Evolutionary conservation across 768 basidiomycete genomes (phyloP), one percentile per base, ranked within the genome.

Genomic region (Dendrothele bispora): DNA sequence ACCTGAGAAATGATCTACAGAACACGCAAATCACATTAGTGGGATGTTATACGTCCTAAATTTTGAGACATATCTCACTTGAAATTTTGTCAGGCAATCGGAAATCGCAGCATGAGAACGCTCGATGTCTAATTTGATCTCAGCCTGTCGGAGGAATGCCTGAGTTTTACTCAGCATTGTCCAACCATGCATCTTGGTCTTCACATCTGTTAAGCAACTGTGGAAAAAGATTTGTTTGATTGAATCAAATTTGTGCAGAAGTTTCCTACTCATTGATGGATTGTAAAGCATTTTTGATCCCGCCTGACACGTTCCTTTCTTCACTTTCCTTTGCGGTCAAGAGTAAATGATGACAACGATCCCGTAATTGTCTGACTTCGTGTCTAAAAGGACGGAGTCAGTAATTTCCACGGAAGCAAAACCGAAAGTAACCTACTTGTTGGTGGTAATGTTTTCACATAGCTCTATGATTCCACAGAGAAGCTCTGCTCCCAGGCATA

Each of bases 31-130:
- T n/a, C n/a, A 27, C 20, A 46, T 10, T 46, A 38, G 28, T 7
- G 20, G 12, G 42, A 46, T 20, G 17, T 22, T n/a, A 18, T 17
- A 28, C 28, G 21, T 43, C 2, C 11, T 17, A 22, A 3, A 25
- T 11, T 7, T 5, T 36, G 5, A 17, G 3, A 24, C 14, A 22
- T 39, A 3, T 42, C 52, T 21, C 22, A 79, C 82, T 55, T 79
- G 71, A 44, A 83, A 75, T 34, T 68, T 69, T 7, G 58, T 61
- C 35, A 82, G 51, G 46, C 77, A 78, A 46, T 77, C 74, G 22
- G 70, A 61, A 29, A 83, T 69, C 22, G 65, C 61, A 40, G 54
- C 45, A 42, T 82, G 74, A 52, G 75, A 81, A 14, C 61, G 59
- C 51, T 70, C 59, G 21, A 83, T 80, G 35, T 71, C 73, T 21